These are phyloP conservation scores for Pestalotiopsis sp. DNA, from an alignment of 2,329 filamentous ascomycete species.

Conservation along the genomic window DNA sequence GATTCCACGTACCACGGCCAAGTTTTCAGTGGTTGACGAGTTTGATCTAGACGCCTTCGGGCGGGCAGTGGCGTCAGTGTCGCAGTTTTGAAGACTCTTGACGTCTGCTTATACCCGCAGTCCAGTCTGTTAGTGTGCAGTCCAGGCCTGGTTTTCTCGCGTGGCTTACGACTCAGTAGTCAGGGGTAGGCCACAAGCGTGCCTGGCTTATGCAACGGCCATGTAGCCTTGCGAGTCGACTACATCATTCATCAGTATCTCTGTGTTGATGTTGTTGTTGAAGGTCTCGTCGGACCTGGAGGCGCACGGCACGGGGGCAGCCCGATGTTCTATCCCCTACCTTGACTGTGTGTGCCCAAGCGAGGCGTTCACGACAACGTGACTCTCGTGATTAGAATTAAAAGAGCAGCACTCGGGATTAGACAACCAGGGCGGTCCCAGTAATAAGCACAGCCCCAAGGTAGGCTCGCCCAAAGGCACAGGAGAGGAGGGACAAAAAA, in stretches of 20 bases:
- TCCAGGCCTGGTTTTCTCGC: neutral
- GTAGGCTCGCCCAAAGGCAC: neutral
- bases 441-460: neutral
- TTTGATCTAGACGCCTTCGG: neutral
- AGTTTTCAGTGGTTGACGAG: neutral
- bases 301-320: neutral
- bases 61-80: neutral
- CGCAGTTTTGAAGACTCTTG: neutral
- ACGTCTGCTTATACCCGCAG: neutral
- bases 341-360: too few species aligned
- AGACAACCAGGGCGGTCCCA: neutral
- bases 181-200: neutral
- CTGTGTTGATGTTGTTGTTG: neutral
- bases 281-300: neutral
- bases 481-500: neutral
- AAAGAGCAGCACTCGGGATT: neutral
- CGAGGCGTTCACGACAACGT: neutral
- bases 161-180: neutral
- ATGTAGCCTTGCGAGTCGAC: neutral
- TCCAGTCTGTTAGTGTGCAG: neutral
- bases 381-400: neutral
- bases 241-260: neutral
- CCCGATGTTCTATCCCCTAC: too few species aligned
- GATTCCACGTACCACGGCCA: neutral
- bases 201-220: neutral